phyloP scores from a whole-genome alignment of 768 basidiomycete genomes.

The Saitozyma sp. region DNA sequence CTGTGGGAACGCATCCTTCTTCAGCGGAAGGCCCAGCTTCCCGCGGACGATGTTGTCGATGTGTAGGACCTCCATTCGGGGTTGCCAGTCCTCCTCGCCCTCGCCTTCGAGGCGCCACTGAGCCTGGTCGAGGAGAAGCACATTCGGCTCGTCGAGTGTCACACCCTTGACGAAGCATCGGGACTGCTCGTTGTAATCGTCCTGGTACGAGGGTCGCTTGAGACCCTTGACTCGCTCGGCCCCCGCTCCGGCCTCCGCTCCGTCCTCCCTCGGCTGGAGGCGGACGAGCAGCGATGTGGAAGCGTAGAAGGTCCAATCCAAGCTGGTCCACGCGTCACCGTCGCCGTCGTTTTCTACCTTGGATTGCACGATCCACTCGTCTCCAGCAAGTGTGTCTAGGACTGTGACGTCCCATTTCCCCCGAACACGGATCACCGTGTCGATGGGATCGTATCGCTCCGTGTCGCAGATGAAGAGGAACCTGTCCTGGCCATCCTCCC shows the following conservation, averaged over 20 bases:
- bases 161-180: constrained; percentile 15
- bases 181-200: background rate
- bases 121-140: constrained; percentile 31
- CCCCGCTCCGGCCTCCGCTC: background rate
- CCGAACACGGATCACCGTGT: constrained; percentile 11
- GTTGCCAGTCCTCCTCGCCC: constrained; percentile 24
- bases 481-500: constrained; percentile 26
- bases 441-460: constrained; percentile 25
- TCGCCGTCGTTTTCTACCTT: background rate
- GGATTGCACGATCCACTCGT: constrained; percentile 12
- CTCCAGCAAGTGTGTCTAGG: constrained; percentile 23
- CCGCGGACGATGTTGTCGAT: constrained; percentile 30
- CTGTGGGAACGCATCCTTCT: constrained; percentile 32
- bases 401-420: constrained; percentile 24
- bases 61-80: constrained; percentile 28
- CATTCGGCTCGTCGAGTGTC: constrained; percentile 32
- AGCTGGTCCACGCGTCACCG: constrained; percentile 17
- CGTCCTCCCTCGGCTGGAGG: background rate
- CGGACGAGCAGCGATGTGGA: constrained; percentile 24
- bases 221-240: no score
- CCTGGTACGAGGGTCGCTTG: background rate
- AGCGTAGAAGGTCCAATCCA: constrained; percentile 29
- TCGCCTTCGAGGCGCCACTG: constrained; percentile 15
- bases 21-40: constrained; percentile 22
- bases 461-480: constrained; percentile 38